Base-by-base conservation (phyloP, 345 rosid species). In the Sisymbrium altissimum region DNA sequence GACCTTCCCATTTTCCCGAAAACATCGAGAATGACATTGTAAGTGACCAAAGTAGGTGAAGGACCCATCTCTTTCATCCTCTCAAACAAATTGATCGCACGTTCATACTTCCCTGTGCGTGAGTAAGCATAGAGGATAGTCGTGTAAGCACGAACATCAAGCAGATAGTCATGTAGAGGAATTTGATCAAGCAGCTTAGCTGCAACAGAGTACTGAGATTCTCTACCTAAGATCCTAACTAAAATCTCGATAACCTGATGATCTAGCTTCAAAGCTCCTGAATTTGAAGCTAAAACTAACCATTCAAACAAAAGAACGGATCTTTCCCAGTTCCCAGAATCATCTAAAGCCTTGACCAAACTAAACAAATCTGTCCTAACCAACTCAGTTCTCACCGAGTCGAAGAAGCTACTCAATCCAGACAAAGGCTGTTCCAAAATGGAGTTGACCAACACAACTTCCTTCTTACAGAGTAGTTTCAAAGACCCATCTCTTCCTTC, bases 1-100 rank as follows among this genome's bases (percentile, higher is more conserved):
- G 98, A 93, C 32, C 92, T 77, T 43, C 98, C 97, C 97, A 86
- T 89, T 75, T 83, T 87, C 68, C 98, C 97, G 54, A 83, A 89
- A 78, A 85, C 97, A 82, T 90, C 92, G 10, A 91, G 92, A 87
- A 93, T 84, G 63, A 90, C 94, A 75, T 93, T 93, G 73, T 89
- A 93, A 56, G 98, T 93, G 13, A 93, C 97, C 78, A 93, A 53
- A 69, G 88, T 87, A 7, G 98, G 97, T 15, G 83, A 78, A 68
- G 90, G 55, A 3, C 97, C 92, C 19, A 75, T 80, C 72, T 86
- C 88, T 68, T 83, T 91, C 85, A 93, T 84, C 38, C 73, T 89
- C 82, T 83, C 88, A 70, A 87, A 93, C 81, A 93, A 29, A 35
- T 23, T 69, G 9, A 91, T 70, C 3, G 98, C 97, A 57, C 71